These are phyloP conservation scores for Canna indica DNA, from an alignment of 176 grass and related monocot genomes.

Conservation along the genomic window DNA sequence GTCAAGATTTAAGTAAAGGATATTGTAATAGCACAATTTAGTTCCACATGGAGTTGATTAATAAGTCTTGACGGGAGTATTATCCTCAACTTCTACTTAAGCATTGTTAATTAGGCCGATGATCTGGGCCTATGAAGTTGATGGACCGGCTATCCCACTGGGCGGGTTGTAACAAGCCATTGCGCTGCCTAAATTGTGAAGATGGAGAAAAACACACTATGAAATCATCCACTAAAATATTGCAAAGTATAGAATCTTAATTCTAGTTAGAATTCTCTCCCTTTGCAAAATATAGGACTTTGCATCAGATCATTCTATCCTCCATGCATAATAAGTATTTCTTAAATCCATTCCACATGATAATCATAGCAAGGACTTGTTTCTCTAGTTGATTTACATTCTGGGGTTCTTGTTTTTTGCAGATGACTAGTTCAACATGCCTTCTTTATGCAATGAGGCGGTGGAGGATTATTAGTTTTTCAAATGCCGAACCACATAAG, in stretches of 20 bases:
- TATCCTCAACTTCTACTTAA: too few relatives aligned
- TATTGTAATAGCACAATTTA: too few relatives aligned
- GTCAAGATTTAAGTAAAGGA: too few relatives aligned
- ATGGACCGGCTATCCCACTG: too few relatives aligned
- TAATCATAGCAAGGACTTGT: background rate
- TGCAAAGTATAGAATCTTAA: background rate
- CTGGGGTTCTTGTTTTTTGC: slow-evolving; percentile 27
- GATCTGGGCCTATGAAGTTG: too few relatives aligned
- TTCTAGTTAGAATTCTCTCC: background rate
- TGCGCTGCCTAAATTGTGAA: background rate
- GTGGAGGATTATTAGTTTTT: slow-evolving; percentile 77
- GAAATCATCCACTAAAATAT: background rate
- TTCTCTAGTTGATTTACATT: slow-evolving; percentile 19
- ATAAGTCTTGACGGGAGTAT: too few relatives aligned
- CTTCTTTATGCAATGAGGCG: slow-evolving; percentile 83
- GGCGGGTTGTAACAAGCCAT: too few relatives aligned
- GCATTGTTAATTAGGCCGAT: too few relatives aligned
- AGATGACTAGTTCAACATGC: slow-evolving; percentile 78
- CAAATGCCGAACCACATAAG: slow-evolving; percentile 57
- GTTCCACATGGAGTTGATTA: too few relatives aligned
- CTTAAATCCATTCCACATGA: background rate
- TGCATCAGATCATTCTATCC: background rate
- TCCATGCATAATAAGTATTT: background rate
- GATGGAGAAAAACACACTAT: background rate
- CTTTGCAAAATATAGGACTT: background rate